Evolutionary conservation across 179 eudicot species (phyloP), one percentile per base, ranked within the genome.

Genomic region (Beta macrorhiza): DNA sequence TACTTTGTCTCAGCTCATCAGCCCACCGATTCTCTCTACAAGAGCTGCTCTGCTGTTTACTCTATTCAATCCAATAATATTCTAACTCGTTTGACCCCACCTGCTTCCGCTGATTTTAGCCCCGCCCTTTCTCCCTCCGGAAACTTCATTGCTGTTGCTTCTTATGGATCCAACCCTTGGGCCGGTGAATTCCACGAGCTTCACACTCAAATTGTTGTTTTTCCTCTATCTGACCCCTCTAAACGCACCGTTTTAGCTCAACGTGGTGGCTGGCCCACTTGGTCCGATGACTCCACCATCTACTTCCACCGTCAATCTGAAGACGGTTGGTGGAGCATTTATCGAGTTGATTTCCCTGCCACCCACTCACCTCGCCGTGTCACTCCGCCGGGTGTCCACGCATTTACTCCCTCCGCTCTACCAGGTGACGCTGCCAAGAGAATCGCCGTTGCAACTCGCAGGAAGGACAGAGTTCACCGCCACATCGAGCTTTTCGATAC

Each of bases 301-400:
- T 94, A 82, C 83, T 93, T 94, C 83, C 98, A 94, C 83, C 91
- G 93, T 4, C 87, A 83, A 71, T 82, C 91, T 6, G 93, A 90
- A 0, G 94, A 93, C 70, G 97, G 96, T 0, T 93, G 97, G 96
- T 94, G 97, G 98, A 91, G 98, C 89, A 84, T 94, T 75, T 93
- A 86, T 80, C 79, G 85, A 20, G 76, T 88, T 3, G 90, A 89
- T 47, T 84, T 90, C 19, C 79, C 85, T 7, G 58, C 70, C 51
- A 58, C 76, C 2, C 58, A 7, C 7, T 55, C 78, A 29, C 88
- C 89, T 45, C 15, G 7, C 15, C 88, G 96, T 17, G 91, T 94
- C 63, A 93, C 98, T 7, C 96, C 93, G 3, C 85, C 97, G 5
- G 97, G 97, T 3, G 44, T 94, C 1, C 97, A 93, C 84, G 88